A percentile compares a stretch with the other conserved stretches of the same genome.
These are phyloP conservation scores for Tricholoma matsutake DNA, from an alignment of 768 basidiomycete species.

Conservation along the genomic window DNA sequence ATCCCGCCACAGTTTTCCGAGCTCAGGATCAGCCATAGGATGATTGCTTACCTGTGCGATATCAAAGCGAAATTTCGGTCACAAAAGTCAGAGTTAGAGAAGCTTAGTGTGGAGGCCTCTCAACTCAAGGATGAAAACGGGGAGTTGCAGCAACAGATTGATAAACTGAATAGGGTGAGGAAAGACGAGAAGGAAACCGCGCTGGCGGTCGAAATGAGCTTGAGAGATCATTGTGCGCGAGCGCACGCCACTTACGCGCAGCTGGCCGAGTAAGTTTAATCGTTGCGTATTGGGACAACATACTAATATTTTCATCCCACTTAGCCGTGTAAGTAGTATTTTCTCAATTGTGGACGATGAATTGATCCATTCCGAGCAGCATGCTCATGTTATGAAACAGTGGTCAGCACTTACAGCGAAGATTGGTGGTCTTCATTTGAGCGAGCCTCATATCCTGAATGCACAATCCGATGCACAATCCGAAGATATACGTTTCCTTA, in stretches of 20 bases:
- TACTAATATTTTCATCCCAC: slow-evolving; percentile 2
- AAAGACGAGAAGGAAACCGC: slow-evolving; percentile 52
- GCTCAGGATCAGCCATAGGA: slow-evolving; percentile 44
- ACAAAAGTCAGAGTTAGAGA: slow-evolving; percentile 30
- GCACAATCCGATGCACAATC: neutral
- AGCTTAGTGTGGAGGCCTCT: slow-evolving; percentile 30
- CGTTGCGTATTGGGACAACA: neutral
- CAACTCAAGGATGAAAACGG: slow-evolving; percentile 33
- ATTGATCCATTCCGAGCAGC: neutral
- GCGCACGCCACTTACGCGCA: slow-evolving; percentile 41
- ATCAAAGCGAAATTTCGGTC: slow-evolving; percentile 38
- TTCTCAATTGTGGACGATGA: neutral
- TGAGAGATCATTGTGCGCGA: slow-evolving; percentile 50
- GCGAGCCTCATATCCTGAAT: slow-evolving; percentile 1
- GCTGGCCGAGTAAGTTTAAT: slow-evolving; percentile 37
- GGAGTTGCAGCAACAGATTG: slow-evolving; percentile 34
- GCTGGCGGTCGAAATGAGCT: slow-evolving; percentile 46
- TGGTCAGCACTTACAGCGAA: neutral
- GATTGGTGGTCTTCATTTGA: neutral
- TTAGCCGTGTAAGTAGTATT: slow-evolving; percentile 31
- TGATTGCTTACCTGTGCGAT: slow-evolving; percentile 51
- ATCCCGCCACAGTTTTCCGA: slow-evolving; percentile 41
- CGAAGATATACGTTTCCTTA: slow-evolving; percentile 6
- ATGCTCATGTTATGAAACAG: neutral
- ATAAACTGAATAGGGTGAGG: slow-evolving; percentile 37